These are phyloP conservation scores for Fusarium sp. DNA, from an alignment of 2,329 filamentous ascomycete genomes.

Conservation along the genomic window DNA sequence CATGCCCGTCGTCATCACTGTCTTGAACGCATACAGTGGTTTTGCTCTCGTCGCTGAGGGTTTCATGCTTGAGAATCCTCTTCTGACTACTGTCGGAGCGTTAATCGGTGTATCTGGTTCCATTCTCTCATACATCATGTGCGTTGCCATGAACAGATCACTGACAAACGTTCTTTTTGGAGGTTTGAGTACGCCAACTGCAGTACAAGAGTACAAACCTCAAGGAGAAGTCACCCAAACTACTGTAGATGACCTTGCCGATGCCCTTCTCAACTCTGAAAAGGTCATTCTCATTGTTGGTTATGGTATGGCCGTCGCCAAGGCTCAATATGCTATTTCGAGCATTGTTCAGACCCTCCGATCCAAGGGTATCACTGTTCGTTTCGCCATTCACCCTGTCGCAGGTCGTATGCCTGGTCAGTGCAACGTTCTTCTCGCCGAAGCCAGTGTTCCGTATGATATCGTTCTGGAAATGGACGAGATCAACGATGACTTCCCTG, in stretches of 20 bases:
- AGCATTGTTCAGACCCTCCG: conserved; percentile 82
- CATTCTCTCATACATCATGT: conserved; percentile 89
- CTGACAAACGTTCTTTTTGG: conserved; percentile 92
- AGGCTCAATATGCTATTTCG: conserved; percentile 90
- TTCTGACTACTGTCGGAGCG: conserved; percentile 86
- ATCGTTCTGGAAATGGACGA: conserved; percentile 96
- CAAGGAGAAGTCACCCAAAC: conserved; percentile 84
- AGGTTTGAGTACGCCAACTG: conserved; percentile 75
- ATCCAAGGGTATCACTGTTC: conserved; percentile 81
- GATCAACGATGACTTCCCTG: conserved; percentile 90
- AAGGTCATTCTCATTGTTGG: conserved; percentile 91
- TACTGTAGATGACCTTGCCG: conserved; percentile 83
- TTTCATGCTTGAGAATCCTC: conserved; percentile 89
- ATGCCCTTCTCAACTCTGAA: conserved; percentile 80
- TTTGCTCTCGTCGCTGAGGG: conserved; percentile 92
- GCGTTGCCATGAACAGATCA: conserved; percentile 91
- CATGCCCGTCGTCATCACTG: conserved; percentile 93
- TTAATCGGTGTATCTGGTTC: conserved; percentile 90
- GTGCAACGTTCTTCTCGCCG: conserved; percentile 90
- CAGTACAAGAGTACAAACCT: conserved; percentile 75
- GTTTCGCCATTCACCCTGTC: conserved; percentile 91
- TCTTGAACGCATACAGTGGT: conserved; percentile 90
- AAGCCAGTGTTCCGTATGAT: conserved; percentile 89
- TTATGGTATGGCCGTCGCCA: conserved; percentile 94
- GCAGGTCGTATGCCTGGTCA: conserved; percentile 94